These are phyloP conservation scores for Aspergillus piperis DNA, from an alignment of 2,329 filamentous ascomycete species.

Conservation along the genomic window DNA sequence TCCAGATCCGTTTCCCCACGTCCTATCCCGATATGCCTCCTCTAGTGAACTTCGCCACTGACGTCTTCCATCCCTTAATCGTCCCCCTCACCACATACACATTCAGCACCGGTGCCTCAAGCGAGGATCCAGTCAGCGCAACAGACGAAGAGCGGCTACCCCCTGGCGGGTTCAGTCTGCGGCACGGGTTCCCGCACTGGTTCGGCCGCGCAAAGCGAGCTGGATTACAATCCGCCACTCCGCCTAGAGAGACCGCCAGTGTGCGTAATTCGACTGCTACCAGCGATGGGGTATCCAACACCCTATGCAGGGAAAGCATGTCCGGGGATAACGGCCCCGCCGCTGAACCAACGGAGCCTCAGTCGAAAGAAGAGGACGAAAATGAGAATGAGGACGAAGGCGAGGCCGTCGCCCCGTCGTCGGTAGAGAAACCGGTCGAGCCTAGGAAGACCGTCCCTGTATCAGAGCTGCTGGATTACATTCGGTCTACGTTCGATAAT, in stretches of 20 bases:
- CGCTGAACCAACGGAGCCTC: neutral
- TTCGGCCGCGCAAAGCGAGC: constrained; percentile 64
- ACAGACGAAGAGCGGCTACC: constrained; percentile 80
- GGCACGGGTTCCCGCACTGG: constrained; percentile 89
- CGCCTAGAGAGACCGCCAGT: constrained; percentile 45
- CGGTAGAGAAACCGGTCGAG: constrained; percentile 20
- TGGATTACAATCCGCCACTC: constrained; percentile 34
- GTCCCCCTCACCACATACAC: constrained; percentile 93
- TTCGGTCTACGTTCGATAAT: constrained; percentile 78
- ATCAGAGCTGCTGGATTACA: constrained; percentile 74
- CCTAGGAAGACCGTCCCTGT: constrained; percentile 54
- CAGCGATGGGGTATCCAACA: neutral
- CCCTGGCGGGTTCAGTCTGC: constrained; percentile 85
- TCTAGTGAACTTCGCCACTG: constrained; percentile 82
- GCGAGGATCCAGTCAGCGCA: constrained; percentile 76
- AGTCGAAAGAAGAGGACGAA: neutral
- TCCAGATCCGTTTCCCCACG: constrained; percentile 84
- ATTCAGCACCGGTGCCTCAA: constrained; percentile 77
- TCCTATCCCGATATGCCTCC: constrained; percentile 79
- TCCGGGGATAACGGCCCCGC: neutral
- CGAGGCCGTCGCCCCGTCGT: constrained; percentile 1
- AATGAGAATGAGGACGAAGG: neutral
- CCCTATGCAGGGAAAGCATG: neutral
- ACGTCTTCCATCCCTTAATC: constrained; percentile 93
- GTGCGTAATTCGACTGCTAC: constrained; percentile 35